Base-by-base conservation (phyloP, 2,329 filamentous ascomycete genomes). In the Colletotrichum sp. region DNA sequence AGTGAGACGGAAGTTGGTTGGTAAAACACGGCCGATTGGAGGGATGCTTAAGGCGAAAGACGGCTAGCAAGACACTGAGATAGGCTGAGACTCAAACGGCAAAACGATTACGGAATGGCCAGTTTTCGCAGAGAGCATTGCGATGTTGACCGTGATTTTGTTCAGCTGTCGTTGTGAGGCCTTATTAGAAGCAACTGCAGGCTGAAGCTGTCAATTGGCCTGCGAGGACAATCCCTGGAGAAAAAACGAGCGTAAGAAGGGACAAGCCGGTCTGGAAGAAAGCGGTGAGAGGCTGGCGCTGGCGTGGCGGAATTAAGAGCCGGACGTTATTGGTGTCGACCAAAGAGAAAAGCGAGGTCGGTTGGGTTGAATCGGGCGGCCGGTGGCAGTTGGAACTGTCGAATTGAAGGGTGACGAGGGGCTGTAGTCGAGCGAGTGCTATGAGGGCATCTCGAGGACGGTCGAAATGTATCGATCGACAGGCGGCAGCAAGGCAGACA, bases 241-340 rank as follows among this genome's bases (percentile, higher is more conserved):
- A 34, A 63, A 60, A 71, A 78, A 78, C 65, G 77, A 77, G 71
- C 63, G 77, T 77, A 26, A 55, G 72, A 75, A 76, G 74, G 75
- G 68, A 64, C 67, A 77, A 66, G 60, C 74, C 63, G 69, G 71
- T 48, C 57, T 64, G 43, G 58, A 72, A 65, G 58, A 43, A 75
- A 67, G 77, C 71, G 77, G 67, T 75, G 74, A 76, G 48, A 55
- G 68, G 24, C 28, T 18, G 38, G 55, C 63, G 72, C 52, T 34
- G 63, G 57, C 38, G 70, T 28, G 64, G 63, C 57, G 57, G 63
- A 36, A 75, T 24, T 61, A 55, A 52, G 48, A 67, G 70, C 58
- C 43, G 58, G 36, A 73, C 57, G 63, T 32, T 38, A 48, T 61
- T 60, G 18, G 34, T 18, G 34, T 63, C 12, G 16, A 64, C 67